These are phyloP conservation scores for Rickenella mellea DNA, from an alignment of 768 basidiomycete genomes.

Conservation along the genomic window DNA sequence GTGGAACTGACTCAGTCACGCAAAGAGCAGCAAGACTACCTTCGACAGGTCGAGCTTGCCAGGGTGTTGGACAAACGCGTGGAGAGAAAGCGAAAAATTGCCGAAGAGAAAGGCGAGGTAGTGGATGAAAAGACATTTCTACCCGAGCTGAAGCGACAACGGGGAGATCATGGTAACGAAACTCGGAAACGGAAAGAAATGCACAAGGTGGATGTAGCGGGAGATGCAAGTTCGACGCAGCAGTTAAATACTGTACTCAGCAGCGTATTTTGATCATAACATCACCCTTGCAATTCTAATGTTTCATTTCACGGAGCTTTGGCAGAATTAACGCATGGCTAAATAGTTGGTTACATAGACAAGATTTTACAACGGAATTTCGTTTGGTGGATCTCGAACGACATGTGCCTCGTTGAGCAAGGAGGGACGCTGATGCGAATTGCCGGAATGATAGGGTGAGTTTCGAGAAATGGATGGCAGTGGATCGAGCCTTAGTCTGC, in stretches of 20 bases:
- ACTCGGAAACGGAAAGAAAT: neutral
- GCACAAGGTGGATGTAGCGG: neutral
- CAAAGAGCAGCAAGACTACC: slow-evolving; percentile 85
- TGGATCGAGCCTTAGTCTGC: too few relatives aligned
- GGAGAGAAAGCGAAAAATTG: slow-evolving; percentile 33
- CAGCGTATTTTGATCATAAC: neutral
- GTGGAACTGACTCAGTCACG: slow-evolving; percentile 83
- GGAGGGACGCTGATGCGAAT: too few relatives aligned
- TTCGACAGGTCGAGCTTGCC: slow-evolving; percentile 89
- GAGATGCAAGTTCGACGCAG: neutral
- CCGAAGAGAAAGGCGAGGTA: slow-evolving; percentile 9
- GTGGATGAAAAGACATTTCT: neutral
- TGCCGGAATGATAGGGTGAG: too few relatives aligned
- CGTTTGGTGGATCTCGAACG: too few relatives aligned
- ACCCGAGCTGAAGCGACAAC: neutral
- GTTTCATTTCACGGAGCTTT: neutral
- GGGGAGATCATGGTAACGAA: neutral
- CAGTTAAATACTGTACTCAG: neutral
- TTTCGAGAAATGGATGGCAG: too few relatives aligned
- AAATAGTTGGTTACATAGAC: too few relatives aligned
- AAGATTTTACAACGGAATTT: too few relatives aligned
- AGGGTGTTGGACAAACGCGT: slow-evolving; percentile 77
- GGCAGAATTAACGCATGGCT: too few relatives aligned
- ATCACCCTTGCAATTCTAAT: neutral
- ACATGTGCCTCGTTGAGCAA: too few relatives aligned